Percentiles rank a stretch among this genome's conserved stretches.
These are phyloP conservation scores for Cordyceps cateniannulata DNA, from an alignment of 2,329 filamentous ascomycete genomes.

Conservation along the genomic window DNA sequence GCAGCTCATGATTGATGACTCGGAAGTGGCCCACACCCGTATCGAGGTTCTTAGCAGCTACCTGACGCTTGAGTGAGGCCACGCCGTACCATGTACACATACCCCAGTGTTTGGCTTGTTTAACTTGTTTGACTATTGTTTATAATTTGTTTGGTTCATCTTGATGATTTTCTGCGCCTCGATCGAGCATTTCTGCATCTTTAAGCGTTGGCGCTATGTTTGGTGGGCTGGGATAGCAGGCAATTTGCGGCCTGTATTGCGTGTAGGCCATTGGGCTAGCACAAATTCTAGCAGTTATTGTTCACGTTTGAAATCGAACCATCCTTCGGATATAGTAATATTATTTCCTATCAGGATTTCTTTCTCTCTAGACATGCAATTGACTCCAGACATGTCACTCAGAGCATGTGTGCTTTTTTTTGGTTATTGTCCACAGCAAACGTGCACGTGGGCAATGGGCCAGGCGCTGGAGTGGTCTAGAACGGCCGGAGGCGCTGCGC, in stretches of 20 bases:
- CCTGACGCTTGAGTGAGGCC: constrained; percentile 23
- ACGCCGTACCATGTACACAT: not conserved
- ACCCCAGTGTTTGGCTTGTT: not conserved
- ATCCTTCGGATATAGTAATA: not conserved
- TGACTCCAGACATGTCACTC: not conserved
- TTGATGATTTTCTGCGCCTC: not conserved
- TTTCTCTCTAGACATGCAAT: not conserved
- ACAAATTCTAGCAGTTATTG: not conserved
- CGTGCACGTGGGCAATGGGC: not conserved
- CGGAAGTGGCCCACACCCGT: constrained; percentile 52
- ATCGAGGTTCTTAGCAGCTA: constrained; percentile 53
- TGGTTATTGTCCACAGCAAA: not conserved
- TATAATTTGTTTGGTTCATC: not conserved
- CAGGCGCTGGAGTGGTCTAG: not conserved
- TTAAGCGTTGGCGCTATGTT: constrained; percentile 14
- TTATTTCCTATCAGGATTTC: not conserved
- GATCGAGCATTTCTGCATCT: constrained; percentile 4
- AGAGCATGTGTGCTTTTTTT: not conserved
- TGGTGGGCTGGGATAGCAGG: not conserved
- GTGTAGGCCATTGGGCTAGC: constrained; percentile 4
- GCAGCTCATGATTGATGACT: constrained; percentile 51
- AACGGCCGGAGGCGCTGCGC: not conserved
- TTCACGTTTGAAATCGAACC: not conserved
- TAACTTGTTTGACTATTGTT: not conserved
- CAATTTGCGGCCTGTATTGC: not conserved